Evolutionary conservation across 2,329 filamentous ascomycete genomes (phyloP).

Genomic region (Cadophora sp.): DNA sequence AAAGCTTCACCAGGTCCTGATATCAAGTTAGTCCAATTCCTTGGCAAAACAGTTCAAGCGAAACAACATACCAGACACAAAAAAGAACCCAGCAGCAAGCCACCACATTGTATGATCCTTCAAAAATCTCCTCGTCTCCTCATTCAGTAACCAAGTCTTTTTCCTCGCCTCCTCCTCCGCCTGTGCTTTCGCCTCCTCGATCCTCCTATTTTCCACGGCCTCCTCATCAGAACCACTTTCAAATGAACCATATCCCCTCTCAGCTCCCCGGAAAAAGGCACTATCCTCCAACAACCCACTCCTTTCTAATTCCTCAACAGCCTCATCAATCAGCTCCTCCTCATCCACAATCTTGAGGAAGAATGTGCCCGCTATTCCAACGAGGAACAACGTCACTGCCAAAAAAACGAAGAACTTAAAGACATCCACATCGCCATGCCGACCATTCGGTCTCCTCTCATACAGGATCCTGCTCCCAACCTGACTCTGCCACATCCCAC

Average conservation of each 20-base stretch:
- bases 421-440: slow-evolving; percentile 70
- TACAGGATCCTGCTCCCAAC: slow-evolving; percentile 80
- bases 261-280: slow-evolving; percentile 69
- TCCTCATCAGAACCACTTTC: slow-evolving; percentile 48
- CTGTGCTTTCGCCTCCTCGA: slow-evolving; percentile 44
- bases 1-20: slow-evolving; percentile 97
- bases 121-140: slow-evolving; percentile 85
- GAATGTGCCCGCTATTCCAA: slow-evolving; percentile 77
- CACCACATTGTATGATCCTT: slow-evolving; percentile 95
- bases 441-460: slow-evolving; percentile 69
- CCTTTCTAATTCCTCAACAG: slow-evolving; percentile 87
- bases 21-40: slow-evolving; percentile 29
- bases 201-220: slow-evolving; percentile 49
- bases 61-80: slow-evolving; percentile 60
- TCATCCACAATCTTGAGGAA: slow-evolving; percentile 82
- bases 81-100: slow-evolving; percentile 87
- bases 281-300: slow-evolving; percentile 83
- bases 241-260: slow-evolving; percentile 68
- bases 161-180: slow-evolving; percentile 63
- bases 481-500: slow-evolving; percentile 96
- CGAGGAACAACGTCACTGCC: slow-evolving; percentile 69
- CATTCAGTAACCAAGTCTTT: slow-evolving; percentile 91
- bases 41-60: not conserved
- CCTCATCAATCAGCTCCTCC: slow-evolving; percentile 86
- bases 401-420: slow-evolving; percentile 91